Base-by-base conservation (phyloP, 371 early-diverging fungal genomes). In the Caulochytrium protostelioides region DNA sequence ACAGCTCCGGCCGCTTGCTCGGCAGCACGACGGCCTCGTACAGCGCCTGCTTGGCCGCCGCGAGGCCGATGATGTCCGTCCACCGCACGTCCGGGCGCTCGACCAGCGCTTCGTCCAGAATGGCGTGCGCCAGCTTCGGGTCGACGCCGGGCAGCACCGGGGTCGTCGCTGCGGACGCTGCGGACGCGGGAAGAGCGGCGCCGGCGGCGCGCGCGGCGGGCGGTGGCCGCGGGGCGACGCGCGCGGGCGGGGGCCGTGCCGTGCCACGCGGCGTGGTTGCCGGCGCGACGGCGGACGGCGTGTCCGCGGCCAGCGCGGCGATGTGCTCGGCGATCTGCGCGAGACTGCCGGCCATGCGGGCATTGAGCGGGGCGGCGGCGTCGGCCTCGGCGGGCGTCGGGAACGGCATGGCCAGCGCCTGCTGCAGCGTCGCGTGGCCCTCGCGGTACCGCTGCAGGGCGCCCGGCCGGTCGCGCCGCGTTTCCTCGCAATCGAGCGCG, bases 1-100 rank as follows among this genome's bases (percentile, higher is more conserved):
- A 83, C 7, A 81, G 50, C 30, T 75, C 76, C 19, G 83, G 83
- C n/a, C 79, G 45, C 15, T 70, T 43, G 34, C 72, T 67, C 17
- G 83, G 83, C 43, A 78, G 64, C 5, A 75, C 59, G 12, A 74
- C 70, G 41, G 79, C 76, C 50, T 83, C 83, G 22, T 72, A 64
- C 15, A 83, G 56, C 0, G 66, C 65, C 29, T 62, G 55, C 43
- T 83, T 83, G 9, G 79, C 77, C 22, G 58, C 52, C 0, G 63
- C 59, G 18, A 83, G 58, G 0, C 83, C 83, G 19, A 70, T 75
- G 35, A 71, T 61, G 36, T 71, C 69, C 19, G 56, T 58, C 75
- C 75, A 74, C 2, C 52, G 43, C 6, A 74, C 65, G 6, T 25
- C 19, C 3, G 71, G 55, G 3, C 45, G 50, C 23, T 66, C 52